Conservation (phyloP, 106 monocot genomes). For the Chionographis japonica region DNA sequence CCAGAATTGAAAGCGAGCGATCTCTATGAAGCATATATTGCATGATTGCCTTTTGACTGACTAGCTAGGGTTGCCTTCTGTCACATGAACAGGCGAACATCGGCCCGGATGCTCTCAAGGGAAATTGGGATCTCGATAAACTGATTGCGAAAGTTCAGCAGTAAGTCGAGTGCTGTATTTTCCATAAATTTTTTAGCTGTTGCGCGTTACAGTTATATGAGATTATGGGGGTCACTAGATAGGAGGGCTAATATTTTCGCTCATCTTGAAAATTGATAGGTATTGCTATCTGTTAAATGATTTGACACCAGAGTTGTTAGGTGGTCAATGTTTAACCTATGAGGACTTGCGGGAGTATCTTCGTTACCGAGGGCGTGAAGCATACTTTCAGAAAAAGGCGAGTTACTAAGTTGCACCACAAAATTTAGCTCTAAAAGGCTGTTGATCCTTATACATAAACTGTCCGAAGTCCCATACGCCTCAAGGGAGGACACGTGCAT, state of each 20-base stretch:
- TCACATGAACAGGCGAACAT: constrained; percentile 63
- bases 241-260: not conserved
- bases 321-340: constrained; percentile 56
- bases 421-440: not conserved
- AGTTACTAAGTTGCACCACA: constrained; percentile 9
- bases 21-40: too few relatives aligned
- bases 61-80: not conserved
- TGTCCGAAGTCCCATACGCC: too few relatives aligned
- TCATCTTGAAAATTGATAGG: constrained; percentile 24
- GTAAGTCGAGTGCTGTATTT: constrained; percentile 30
- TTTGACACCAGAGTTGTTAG: constrained; percentile 72
- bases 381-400: constrained; percentile 86
- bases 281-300: constrained; percentile 90
- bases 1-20: too few relatives aligned
- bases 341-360: constrained; percentile 78
- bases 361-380: constrained; percentile 74
- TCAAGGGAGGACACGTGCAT: too few relatives aligned
- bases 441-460: too few relatives aligned
- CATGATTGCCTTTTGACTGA: too few relatives aligned
- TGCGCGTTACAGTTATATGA: too few relatives aligned
- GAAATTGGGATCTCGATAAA: constrained; percentile 79
- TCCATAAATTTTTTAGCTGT: not conserved
- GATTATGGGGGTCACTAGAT: not conserved
- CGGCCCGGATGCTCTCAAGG: constrained; percentile 51
- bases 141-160: constrained; percentile 92